Percentiles rank a stretch among this genome's conserved stretches.
Evolutionary conservation across 257 asterid species (phyloP).

Genomic region (Lantana camara): DNA sequence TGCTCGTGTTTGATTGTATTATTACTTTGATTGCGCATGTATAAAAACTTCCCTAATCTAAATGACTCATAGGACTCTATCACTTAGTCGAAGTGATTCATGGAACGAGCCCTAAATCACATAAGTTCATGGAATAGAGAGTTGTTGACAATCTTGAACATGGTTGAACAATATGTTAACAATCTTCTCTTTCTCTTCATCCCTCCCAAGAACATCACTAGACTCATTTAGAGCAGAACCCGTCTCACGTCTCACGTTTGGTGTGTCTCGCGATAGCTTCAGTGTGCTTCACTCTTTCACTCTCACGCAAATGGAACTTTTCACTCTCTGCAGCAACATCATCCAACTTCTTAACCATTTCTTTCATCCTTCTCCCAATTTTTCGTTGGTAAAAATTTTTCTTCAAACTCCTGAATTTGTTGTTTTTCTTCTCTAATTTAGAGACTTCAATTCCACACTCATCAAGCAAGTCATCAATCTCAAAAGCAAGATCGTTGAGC

Average conservation of each 20-base stretch:
- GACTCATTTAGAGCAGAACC: constrained; percentile 13
- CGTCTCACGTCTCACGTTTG: neutral
- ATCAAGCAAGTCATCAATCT: neutral
- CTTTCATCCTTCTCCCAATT: constrained; percentile 13
- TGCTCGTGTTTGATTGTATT: too few species aligned
- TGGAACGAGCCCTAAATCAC: too few species aligned
- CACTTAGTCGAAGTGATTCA: too few species aligned
- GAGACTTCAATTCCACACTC: constrained; percentile 27
- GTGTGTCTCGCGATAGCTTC: neutral
- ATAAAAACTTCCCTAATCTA: too few species aligned
- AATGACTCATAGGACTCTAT: too few species aligned
- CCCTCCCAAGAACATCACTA: constrained; percentile 29
- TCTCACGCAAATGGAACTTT: constrained; percentile 1
- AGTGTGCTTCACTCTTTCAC: neutral
- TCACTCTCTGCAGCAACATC: neutral
- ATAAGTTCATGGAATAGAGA: too few species aligned
- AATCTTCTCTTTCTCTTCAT: constrained; percentile 26
- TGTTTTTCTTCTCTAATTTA: neutral
- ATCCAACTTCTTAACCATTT: neutral
- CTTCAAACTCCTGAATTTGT: neutral
- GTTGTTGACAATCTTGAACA: neutral
- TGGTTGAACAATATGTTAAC: constrained; percentile 26
- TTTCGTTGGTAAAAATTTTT: neutral
- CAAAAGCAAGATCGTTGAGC: neutral
- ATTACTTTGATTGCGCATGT: too few species aligned